Evolutionary conservation across 2,329 filamentous ascomycete species (phyloP).

Genomic region (Colletotrichum endophyticum): DNA sequence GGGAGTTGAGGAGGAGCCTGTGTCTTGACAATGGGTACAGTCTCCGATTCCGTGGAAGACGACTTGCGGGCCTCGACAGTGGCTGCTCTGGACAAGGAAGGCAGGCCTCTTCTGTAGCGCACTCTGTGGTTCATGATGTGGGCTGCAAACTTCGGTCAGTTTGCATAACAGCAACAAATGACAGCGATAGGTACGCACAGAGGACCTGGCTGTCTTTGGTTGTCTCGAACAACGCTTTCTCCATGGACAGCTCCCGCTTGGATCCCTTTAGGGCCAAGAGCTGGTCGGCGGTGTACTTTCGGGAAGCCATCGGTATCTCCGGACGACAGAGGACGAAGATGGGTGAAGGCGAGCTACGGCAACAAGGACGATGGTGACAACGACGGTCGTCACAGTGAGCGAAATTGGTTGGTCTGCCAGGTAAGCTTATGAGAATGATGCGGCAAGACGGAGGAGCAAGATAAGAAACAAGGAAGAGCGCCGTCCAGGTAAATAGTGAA

Average conservation of each 20-base stretch:
- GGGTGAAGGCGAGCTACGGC: neutral
- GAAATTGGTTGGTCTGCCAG: neutral
- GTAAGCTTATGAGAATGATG: neutral
- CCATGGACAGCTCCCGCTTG: neutral
- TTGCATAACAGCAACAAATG: neutral
- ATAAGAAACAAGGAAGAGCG: neutral
- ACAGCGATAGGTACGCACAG: neutral
- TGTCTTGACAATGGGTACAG: neutral
- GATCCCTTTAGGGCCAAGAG: slow-evolving; percentile 12
- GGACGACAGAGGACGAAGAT: neutral
- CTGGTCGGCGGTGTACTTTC: slow-evolving; percentile 3
- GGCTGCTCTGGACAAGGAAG: neutral
- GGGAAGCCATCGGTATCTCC: neutral
- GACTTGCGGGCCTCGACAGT: slow-evolving; percentile 8
- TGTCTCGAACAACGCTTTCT: slow-evolving; percentile 6
- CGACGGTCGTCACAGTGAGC: neutral
- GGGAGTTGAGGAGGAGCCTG: neutral
- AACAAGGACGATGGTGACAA: neutral
- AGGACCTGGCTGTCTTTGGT: neutral
- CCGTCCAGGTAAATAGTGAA: neutral
- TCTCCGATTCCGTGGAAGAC: slow-evolving; percentile 2
- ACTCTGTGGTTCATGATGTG: slow-evolving; percentile 6
- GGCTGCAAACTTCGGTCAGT: neutral
- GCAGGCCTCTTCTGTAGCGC: neutral
- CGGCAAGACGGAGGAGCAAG: neutral